Percentiles rank a stretch among this genome's conserved stretches.
These are phyloP conservation scores for Saprolegnia diclina DNA, from an alignment of 352 stramenopile genomes.

Conservation along the genomic window DNA sequence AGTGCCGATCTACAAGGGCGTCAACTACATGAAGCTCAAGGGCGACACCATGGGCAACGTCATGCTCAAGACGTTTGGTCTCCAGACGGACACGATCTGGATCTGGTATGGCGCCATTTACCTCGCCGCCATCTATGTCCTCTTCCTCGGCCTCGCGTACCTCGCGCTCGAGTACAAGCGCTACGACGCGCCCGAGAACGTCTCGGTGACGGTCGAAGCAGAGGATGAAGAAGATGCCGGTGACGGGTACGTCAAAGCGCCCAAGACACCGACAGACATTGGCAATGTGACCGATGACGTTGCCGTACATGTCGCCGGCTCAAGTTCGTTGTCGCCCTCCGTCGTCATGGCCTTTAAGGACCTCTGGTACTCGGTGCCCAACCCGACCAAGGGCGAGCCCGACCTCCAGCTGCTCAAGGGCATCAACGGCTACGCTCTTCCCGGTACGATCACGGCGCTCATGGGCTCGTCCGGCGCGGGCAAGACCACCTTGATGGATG, in stretches of 20 bases:
- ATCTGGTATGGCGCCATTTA: constrained; percentile 29
- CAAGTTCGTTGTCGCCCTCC: constrained; percentile 26
- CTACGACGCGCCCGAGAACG: neutral
- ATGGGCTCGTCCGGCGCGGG: constrained; percentile 75
- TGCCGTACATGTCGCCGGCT: neutral
- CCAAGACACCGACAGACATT: neutral
- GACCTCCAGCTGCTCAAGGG: constrained; percentile 34
- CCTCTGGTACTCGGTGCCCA: constrained; percentile 49
- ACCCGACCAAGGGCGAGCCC: constrained; percentile 36
- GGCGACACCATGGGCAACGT: constrained; percentile 12
- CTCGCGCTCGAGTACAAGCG: constrained; percentile 29
- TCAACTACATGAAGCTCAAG: constrained; percentile 17
- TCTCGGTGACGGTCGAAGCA: neutral
- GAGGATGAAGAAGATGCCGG: neutral
- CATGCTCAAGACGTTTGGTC: constrained; percentile 34
- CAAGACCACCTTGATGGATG: constrained; percentile 93
- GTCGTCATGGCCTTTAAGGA: constrained; percentile 47
- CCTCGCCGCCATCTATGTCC: constrained; percentile 27
- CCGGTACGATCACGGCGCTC: constrained; percentile 60
- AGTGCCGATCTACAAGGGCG: constrained; percentile 21
- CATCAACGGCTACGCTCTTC: constrained; percentile 43
- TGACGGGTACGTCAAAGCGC: neutral
- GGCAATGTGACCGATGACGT: neutral
- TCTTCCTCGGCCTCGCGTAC: constrained; percentile 31
- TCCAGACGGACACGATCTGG: constrained; percentile 34